Evolutionary conservation across 1,284 basidiomycete genomes (phyloP), one percentile per base, ranked within the genome.

Genomic region (Cryptococcus sp.): DNA sequence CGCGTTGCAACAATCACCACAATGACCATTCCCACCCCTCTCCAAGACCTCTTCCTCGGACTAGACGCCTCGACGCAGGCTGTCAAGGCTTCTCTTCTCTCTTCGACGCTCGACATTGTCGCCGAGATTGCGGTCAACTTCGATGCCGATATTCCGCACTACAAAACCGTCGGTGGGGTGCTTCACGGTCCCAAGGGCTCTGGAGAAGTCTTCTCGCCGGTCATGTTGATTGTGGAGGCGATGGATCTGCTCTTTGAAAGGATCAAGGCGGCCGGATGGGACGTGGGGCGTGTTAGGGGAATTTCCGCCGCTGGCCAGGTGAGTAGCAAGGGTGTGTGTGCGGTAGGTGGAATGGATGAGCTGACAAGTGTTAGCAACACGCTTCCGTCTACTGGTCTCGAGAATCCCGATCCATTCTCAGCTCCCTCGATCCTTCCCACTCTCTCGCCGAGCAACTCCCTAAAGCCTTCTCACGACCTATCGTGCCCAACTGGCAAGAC

Each of bases 401-500:
- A 10, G 71, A 76, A 3, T 84, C 84, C 0, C 76, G 79, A 39
- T 47, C 54, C 0, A 65, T 81, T 5, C 78, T 93, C 7, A 71
- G 76, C 1, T 73, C 72, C 1, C 76, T 91, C 36, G 76, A 84
- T 60, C 56, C 82, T 1, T 56, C 62, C 2, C 69, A 77, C 47
- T 64, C 79, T 0, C 75, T 92, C 4, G 70, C 74, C 0, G 31
- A 53, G 0, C 76, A 78, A 53, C 59, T 77, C 2, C 9, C 18
- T 4, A 46, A 61, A 6, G 85, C 86, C 0, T 91, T 93, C 69
- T 84, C 87, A 4, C 73, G 83, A 18, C 75, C 75, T 2, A 78
- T 79, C 52, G 81, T 86, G 1, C 89, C 89, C 14, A 93, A 92
- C 65, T 93, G 90, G 90, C 89, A 93, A 71, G 90, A 93, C 72